Percentiles rank a stretch among this genome's conserved stretches.
These are phyloP conservation scores for Ettlia oleoabundans DNA, from an alignment of 139 green algal genomes.

Conservation along the genomic window DNA sequence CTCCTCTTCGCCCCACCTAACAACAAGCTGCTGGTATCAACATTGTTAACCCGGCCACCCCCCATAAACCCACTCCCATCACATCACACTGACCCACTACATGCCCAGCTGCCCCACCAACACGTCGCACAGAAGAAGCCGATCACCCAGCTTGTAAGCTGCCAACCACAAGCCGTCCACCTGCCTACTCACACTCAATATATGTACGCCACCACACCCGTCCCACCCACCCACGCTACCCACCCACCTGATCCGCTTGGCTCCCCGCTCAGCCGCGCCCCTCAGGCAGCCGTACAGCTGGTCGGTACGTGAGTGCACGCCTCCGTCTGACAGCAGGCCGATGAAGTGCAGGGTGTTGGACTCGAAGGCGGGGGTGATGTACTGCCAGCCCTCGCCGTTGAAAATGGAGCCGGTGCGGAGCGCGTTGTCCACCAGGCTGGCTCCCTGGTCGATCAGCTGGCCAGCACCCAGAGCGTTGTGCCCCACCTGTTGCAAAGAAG, in stretches of 20 bases:
- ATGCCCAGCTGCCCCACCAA: too few relatives aligned
- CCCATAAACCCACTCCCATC: too few relatives aligned
- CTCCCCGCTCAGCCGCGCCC: constrained; percentile 80
- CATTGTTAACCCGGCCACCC: too few relatives aligned
- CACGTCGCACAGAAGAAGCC: too few relatives aligned
- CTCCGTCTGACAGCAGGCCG: constrained; percentile 92
- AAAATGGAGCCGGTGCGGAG: constrained; percentile 86
- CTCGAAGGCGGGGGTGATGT: constrained; percentile 79
- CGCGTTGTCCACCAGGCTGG: constrained; percentile 90
- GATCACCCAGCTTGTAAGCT: too few relatives aligned
- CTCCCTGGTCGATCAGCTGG: constrained; percentile 94
- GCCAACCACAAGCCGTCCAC: too few relatives aligned
- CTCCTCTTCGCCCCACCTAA: too few relatives aligned
- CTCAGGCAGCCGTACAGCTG: constrained; percentile 76
- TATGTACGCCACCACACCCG: too few relatives aligned
- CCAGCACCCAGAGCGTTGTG: constrained; percentile 95
- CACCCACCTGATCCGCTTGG: constrained; percentile 82
- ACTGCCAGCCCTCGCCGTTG: constrained; percentile 50
- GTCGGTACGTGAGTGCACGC: constrained; percentile 84
- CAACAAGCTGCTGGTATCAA: too few relatives aligned
- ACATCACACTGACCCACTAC: too few relatives aligned
- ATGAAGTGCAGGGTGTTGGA: constrained; percentile 96
- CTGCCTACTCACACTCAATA: too few relatives aligned
- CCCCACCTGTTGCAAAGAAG: too few relatives aligned
- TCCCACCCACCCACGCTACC: background rate